Evolutionary conservation across 495 filamentous ascomycete species (phyloP).

Genomic region (Friedmanniomyces simplex): DNA sequence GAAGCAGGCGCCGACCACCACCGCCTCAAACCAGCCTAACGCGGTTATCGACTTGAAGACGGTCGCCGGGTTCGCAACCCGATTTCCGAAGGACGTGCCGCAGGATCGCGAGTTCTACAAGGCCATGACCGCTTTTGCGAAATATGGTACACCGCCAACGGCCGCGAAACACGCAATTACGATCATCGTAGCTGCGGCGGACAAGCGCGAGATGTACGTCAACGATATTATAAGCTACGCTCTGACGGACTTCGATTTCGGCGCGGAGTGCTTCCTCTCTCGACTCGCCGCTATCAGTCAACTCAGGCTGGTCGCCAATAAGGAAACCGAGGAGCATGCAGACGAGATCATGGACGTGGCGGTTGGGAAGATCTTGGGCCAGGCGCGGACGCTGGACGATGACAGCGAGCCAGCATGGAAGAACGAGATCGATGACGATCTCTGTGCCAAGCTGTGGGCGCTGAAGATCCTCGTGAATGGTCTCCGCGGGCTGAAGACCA

Average conservation of each 20-base stretch:
- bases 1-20: constrained; percentile 61
- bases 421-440: constrained; percentile 63
- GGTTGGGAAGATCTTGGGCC: constrained; percentile 61
- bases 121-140: constrained; percentile 66
- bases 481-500: constrained; percentile 49
- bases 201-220: constrained; percentile 76
- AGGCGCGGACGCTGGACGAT: constrained; percentile 48
- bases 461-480: constrained; percentile 81
- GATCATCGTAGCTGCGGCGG: constrained; percentile 70
- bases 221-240: constrained; percentile 70
- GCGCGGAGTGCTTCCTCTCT: constrained; percentile 65
- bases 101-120: constrained; percentile 75
- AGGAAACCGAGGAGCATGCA: constrained; percentile 57
- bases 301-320: constrained; percentile 64
- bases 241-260: constrained; percentile 67
- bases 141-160: constrained; percentile 68
- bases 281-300: constrained; percentile 76
- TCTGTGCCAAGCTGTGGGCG: constrained; percentile 77
- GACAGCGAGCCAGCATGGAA: constrained; percentile 53
- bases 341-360: constrained; percentile 72
- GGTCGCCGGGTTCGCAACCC: constrained; percentile 77
- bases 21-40: constrained; percentile 51
- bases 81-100: constrained; percentile 74
- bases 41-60: constrained; percentile 87
- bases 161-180: constrained; percentile 89